Conservation (phyloP, 2,329 filamentous ascomycete genomes). For the Fusarium agapanthi region DNA sequence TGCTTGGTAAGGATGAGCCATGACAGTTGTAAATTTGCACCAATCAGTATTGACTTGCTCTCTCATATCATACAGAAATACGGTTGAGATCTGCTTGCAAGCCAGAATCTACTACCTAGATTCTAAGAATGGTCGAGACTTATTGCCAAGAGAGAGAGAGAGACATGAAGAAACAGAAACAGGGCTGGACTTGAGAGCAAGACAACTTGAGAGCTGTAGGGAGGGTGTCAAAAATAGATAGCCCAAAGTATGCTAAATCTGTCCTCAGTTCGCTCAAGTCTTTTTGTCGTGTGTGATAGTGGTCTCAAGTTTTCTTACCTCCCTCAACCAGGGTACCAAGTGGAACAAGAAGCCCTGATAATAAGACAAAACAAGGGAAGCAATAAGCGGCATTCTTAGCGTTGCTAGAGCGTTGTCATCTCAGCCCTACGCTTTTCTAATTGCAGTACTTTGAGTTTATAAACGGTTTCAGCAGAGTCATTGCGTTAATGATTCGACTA, state of each 20-base stretch:
- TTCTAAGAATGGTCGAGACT: not conserved
- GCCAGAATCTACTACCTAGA: not conserved
- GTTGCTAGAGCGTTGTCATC: not conserved
- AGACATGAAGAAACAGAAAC: constrained; percentile 14
- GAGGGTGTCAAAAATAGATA: not conserved
- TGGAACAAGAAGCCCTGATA: not conserved
- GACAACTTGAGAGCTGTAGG: not conserved
- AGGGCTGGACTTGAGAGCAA: not conserved
- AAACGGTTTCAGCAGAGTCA: not conserved
- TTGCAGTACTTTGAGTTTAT: not conserved
- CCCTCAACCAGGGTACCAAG: not conserved
- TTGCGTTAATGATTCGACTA: not conserved
- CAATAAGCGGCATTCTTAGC: constrained; percentile 8
- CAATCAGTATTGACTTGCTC: not conserved
- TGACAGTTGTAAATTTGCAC: not conserved
- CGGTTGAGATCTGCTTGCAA: not conserved
- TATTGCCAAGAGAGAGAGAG: not conserved
- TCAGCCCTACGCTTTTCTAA: constrained; percentile 19
- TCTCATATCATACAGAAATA: not conserved
- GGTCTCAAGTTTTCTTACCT: not conserved
- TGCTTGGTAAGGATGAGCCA: not conserved
- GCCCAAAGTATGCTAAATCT: not conserved
- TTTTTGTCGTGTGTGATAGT: not conserved
- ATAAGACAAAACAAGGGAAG: not conserved
- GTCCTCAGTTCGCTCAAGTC: too few relatives aligned